phyloP scores from a whole-genome alignment of 1,139 yeast genomes.

The Kodamaea fungicola region DNA sequence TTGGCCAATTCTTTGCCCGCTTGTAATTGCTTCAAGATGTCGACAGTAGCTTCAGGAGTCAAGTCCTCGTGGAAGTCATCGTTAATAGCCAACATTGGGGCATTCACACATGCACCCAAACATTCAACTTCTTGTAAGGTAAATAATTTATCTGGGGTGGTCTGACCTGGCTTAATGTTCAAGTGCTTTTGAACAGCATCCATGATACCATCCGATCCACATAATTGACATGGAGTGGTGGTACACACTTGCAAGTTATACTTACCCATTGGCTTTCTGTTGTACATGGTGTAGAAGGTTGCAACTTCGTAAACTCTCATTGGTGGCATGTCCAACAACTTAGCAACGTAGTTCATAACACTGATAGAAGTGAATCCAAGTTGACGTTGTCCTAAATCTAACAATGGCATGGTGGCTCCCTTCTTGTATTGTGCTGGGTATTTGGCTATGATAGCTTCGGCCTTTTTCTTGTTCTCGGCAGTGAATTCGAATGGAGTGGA shows the following conservation, averaged over 20 bases:
- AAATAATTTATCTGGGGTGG: constrained; percentile 72
- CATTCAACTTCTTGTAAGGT: constrained; percentile 89
- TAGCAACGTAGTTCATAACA: constrained; percentile 92
- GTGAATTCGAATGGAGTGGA: constrained; percentile 71
- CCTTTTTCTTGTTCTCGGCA: constrained; percentile 65
- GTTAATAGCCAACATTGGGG: constrained; percentile 82
- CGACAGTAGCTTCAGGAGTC: constrained; percentile 62
- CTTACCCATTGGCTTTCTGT: constrained; percentile 84
- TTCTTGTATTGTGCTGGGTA: constrained; percentile 86
- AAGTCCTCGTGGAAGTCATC: constrained; percentile 85
- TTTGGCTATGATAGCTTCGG: constrained; percentile 70
- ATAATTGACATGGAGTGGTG: constrained; percentile 85
- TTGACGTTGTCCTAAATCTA: constrained; percentile 88
- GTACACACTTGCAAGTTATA: constrained; percentile 84
- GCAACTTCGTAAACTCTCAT: constrained; percentile 96
- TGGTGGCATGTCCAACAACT: constrained; percentile 84
- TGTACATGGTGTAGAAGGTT: constrained; percentile 89
- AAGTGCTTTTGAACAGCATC: constrained; percentile 62
- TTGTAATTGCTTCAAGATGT: constrained; percentile 61
- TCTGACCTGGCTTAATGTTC: constrained; percentile 72
- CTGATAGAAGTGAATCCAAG: constrained; percentile 83
- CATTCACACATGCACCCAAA: constrained; percentile 90
- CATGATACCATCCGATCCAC: constrained; percentile 79
- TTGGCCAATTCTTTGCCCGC: constrained; percentile 56
- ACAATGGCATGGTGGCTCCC: constrained; percentile 84